These are phyloP conservation scores for Talaromyces ruber DNA, from an alignment of 495 filamentous ascomycete species.

Conservation along the genomic window DNA sequence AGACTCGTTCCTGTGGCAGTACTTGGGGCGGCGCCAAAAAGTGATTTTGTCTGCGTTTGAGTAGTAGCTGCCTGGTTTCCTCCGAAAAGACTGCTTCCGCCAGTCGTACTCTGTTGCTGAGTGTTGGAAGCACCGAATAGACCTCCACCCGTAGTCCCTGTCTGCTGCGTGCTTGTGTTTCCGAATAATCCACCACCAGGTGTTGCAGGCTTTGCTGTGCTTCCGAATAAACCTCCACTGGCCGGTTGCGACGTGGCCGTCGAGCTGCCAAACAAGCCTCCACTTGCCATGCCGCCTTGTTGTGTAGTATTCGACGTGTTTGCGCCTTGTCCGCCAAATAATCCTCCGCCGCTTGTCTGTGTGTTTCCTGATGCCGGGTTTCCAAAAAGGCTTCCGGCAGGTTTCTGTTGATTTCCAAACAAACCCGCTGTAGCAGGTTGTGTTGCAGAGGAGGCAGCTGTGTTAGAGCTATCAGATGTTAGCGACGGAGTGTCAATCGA, in stretches of 20 bases:
- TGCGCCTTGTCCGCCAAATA: conserved; percentile 6
- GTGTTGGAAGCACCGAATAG: conserved; percentile 21
- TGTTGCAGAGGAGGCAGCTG: conserved; percentile 1
- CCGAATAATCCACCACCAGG: conserved; percentile 19
- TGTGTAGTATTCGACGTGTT: conserved; percentile 19
- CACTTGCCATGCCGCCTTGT: conserved; percentile 12
- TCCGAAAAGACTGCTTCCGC: conserved; percentile 16
- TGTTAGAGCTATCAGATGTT: not conserved
- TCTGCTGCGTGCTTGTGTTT: conserved; percentile 12
- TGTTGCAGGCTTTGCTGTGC: conserved; percentile 14
- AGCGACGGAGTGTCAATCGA: not conserved
- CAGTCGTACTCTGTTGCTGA: conserved; percentile 11
- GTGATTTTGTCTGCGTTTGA: conserved; percentile 29
- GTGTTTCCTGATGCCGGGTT: conserved; percentile 17
- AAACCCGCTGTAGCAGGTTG: conserved; percentile 21
- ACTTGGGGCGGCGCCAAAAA: conserved; percentile 22
- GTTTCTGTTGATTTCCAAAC: conserved; percentile 35
- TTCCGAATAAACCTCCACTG: conserved; percentile 29
- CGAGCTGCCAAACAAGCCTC: conserved; percentile 45
- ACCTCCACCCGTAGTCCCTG: conserved; percentile 28
- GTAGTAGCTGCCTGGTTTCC: conserved; percentile 23
- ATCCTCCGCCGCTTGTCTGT: conserved; percentile 12
- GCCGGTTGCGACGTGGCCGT: conserved; percentile 35
- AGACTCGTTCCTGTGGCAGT: conserved; percentile 26
- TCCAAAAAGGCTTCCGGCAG: conserved; percentile 42